Evolutionary conservation across 1,284 basidiomycete species (phyloP).

Genomic region (Malassezia brasiliensis): DNA sequence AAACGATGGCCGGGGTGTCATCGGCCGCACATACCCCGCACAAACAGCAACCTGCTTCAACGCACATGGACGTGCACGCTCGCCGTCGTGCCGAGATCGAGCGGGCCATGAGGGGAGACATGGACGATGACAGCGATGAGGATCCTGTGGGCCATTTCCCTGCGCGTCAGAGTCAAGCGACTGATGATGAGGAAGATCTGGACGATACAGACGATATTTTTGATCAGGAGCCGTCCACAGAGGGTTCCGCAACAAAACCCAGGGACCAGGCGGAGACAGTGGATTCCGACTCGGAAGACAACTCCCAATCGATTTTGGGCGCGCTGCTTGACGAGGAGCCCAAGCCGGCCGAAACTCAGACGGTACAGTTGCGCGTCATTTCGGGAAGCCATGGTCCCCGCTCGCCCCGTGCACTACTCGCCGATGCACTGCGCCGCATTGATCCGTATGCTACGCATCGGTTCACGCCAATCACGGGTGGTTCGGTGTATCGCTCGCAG

Average conservation of each 20-base stretch:
- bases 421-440: conserved; percentile 45
- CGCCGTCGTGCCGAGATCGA: neutral
- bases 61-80: neutral
- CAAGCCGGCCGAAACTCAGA: neutral
- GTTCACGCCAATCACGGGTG: conserved; percentile 51
- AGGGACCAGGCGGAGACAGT: conserved; percentile 19
- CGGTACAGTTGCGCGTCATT: neutral
- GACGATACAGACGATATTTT: too few species aligned
- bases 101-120: neutral
- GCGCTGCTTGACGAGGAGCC: conserved; percentile 62
- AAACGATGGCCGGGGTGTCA: too few species aligned
- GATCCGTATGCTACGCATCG: conserved; percentile 67
- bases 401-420: conserved; percentile 34
- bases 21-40: too few species aligned
- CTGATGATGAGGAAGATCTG: too few species aligned
- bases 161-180: too few species aligned
- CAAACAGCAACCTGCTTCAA: too few species aligned
- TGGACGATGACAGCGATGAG: neutral
- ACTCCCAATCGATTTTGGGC: neutral
- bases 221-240: too few species aligned
- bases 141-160: too few species aligned
- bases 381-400: conserved; percentile 26
- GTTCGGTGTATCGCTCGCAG: conserved; percentile 28
- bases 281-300: conserved; percentile 33
- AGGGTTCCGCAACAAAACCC: neutral